Evolutionary conservation across 192 early-diverging fungal genomes (phyloP), one percentile per base, ranked within the genome.

Genomic region (Piromyces finnis): DNA sequence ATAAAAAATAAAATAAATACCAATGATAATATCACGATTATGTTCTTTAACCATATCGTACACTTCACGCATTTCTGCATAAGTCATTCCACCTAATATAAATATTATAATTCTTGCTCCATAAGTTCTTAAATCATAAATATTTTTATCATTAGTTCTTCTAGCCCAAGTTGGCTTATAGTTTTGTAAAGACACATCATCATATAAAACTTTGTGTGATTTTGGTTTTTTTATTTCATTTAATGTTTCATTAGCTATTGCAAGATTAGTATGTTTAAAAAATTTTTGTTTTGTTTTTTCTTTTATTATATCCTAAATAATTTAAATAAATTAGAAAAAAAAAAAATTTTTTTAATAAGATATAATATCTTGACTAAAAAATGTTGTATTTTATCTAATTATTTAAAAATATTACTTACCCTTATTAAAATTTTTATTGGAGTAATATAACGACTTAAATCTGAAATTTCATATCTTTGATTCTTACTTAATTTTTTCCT

Each of bases 11-110:
- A n/a, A n/a, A 22, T 17, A 22, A n/a, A 36, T 80, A 90, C 92
- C 94, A 68, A 95, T 88, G 36, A 94, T 81, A 5, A 94, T 89
- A 79, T 95, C 94, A 17, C 92, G 84, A 78, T 88, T 85, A 81
- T 85, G 84, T 12, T 88, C 87, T 29, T 89, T 87, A 11, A 88
- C 85, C 13, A 95, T 81, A 41, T 94, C 93, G 81, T 94, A 91
- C 35, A 87, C 85, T 12, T 88, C 84, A 36, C 93, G 88, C 37
- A 95, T 86, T 83, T 96, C 95, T 29, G 94, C 91, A 41, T 90
- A 93, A 22, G 92, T 92, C 36, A 93, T 84, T n/a, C 95, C 95
- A 41, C 95, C 95, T 29, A 93, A 87, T 59, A 95, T 85, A 80
- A 96, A 96, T 14, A 96, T 84, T 59, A 95, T 88, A 18, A 95